Base-by-base conservation (phyloP, 2,329 filamentous ascomycete genomes). In the Ophiocordyceps sinensis region DNA sequence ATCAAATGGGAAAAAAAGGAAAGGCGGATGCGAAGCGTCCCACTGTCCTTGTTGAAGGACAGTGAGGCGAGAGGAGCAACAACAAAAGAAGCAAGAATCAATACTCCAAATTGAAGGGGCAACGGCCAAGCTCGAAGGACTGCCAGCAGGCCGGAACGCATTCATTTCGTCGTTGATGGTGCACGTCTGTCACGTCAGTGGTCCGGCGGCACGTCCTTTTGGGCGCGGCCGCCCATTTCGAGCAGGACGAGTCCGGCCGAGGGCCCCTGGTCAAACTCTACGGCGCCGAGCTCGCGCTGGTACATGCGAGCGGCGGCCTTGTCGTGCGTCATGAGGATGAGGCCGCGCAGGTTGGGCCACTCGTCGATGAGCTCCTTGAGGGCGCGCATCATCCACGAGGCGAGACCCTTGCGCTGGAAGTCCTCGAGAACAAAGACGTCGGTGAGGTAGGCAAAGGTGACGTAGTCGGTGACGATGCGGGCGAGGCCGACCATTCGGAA, bases 391-490 rank as follows among this genome's bases (percentile, higher is more conserved):
- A 85, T 59, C 77, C 78, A 85, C 36, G 63, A 70, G 3, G 75
- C 81, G 2, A 85, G 63, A 0, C 81, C 79, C 10, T 66, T 62
- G 5, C 72, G 68, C 52, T 80, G 77, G 50, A 76, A 73, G 32
- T 70, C 65, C 0, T 71, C 64, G 3, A 75, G 55, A 19, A 85
- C 64, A 55, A 80, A 85, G 17, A 84, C 75, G 51, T 85, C 81
- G 23, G 79, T 80, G 41, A 67, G 59, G 44, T 82, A 86, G 29
- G 72, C 77, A 49, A 84, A 75, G 0, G 79, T 81, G 37, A 76
- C 68, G 50, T 73, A 71, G 57, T 86, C 82, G 9, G 81, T 86
- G 40, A 85, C 63, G n/a, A 82, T 57, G 29, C 82, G 61, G 37
- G 61, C 58, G 41, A 67, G 57, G 42, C 64, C 64, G 40, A 63